These are phyloP conservation scores for Talaromyces rugulosus DNA, from an alignment of 2,329 filamentous ascomycete genomes.

Conservation along the genomic window DNA sequence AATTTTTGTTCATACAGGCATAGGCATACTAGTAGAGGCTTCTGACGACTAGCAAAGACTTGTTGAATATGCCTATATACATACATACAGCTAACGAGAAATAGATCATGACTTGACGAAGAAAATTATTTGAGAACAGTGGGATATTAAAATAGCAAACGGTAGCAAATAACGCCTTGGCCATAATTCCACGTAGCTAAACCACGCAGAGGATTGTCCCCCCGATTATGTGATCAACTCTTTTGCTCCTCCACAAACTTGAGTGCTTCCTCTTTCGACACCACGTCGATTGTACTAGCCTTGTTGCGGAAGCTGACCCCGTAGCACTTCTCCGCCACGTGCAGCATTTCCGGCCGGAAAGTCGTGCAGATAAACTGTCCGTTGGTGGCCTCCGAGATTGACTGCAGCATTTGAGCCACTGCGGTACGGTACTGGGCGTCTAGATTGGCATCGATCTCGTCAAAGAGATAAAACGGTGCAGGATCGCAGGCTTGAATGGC, in stretches of 20 bases:
- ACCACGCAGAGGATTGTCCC: background rate
- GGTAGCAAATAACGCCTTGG: background rate
- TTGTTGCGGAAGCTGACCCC: slow-evolving; percentile 89
- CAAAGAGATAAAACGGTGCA: slow-evolving; percentile 97
- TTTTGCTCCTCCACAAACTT: slow-evolving; percentile 90
- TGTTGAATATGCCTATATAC: background rate
- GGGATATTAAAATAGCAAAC: background rate
- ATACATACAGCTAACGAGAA: slow-evolving; percentile 1
- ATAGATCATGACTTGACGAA: background rate
- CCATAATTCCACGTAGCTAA: background rate
- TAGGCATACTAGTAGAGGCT: background rate
- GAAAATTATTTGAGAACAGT: background rate
- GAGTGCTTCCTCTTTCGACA: slow-evolving; percentile 79
- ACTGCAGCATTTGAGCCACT: slow-evolving; percentile 81
- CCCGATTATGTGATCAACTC: slow-evolving; percentile 7
- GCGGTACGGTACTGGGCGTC: slow-evolving; percentile 97
- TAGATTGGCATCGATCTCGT: slow-evolving; percentile 97
- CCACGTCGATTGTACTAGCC: slow-evolving; percentile 89
- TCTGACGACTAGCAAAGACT: background rate
- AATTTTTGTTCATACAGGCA: too few species aligned
- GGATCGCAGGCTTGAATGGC: slow-evolving; percentile 98
- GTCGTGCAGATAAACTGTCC: slow-evolving; percentile 98
- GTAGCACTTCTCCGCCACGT: slow-evolving; percentile 95
- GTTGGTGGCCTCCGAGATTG: slow-evolving; percentile 58
- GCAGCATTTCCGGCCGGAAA: slow-evolving; percentile 93